Conservation (phyloP, 148 eudicot genomes). For the Nepenthes gracilis region DNA sequence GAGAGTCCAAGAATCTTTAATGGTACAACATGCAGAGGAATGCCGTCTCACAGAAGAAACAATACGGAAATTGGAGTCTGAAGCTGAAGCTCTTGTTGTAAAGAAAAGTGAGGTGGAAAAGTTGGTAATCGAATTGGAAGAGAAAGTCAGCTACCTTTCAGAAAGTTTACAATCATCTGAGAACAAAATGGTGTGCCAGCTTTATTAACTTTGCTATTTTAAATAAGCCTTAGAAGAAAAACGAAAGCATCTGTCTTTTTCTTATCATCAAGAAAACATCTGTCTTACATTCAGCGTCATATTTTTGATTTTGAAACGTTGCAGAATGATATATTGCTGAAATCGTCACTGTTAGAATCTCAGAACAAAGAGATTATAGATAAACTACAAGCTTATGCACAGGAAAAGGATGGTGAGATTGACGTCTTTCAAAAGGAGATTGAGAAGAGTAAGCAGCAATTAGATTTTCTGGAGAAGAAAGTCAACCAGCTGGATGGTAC, state of each 20-base stretch:
- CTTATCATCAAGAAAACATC: not conserved
- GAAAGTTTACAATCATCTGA: slow-evolving; percentile 41
- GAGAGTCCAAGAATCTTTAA: slow-evolving; percentile 53
- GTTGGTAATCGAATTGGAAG: slow-evolving; percentile 39
- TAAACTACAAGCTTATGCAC: slow-evolving; percentile 48
- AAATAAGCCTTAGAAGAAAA: not conserved
- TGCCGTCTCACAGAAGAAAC: slow-evolving; percentile 71
- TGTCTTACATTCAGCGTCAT: not conserved
- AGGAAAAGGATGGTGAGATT: slow-evolving; percentile 48
- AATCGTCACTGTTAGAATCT: slow-evolving; percentile 40
- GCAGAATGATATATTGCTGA: slow-evolving; percentile 60
- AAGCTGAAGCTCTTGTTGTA: slow-evolving; percentile 43
- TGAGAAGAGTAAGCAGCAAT: slow-evolving; percentile 31
- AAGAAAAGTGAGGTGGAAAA: slow-evolving; percentile 45
- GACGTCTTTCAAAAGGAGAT: slow-evolving; percentile 43
- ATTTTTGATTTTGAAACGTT: slow-evolving; percentile 5
- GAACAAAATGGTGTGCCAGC: slow-evolving; percentile 44
- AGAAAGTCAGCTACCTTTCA: slow-evolving; percentile 36
- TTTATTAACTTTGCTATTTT: not conserved
- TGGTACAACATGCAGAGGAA: slow-evolving; percentile 90
- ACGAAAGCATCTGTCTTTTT: not conserved
- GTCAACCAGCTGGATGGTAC: slow-evolving; percentile 27
- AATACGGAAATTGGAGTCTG: slow-evolving; percentile 52
- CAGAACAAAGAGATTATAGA: slow-evolving; percentile 42
- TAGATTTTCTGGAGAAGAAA: slow-evolving; percentile 43